Conservation (phyloP, 2,329 filamentous ascomycete genomes). For the Aspergillus arachidicola region DNA sequence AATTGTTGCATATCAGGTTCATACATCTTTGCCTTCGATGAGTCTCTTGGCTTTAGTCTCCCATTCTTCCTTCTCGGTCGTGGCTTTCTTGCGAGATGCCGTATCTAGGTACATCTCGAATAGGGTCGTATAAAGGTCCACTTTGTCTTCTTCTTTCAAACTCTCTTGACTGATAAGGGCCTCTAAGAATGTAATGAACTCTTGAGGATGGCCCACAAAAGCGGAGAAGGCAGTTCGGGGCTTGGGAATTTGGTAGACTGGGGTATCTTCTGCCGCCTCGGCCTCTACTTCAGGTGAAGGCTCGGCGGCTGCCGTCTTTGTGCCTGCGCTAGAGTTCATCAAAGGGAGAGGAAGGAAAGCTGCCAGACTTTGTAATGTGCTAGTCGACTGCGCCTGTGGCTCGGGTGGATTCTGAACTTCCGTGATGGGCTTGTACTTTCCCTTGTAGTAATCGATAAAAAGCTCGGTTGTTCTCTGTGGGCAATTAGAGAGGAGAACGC, state of each 20-base stretch:
- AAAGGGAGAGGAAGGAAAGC: slow-evolving; percentile 83
- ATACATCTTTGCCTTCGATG: slow-evolving; percentile 74
- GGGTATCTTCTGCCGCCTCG: slow-evolving; percentile 40
- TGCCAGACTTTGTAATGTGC: slow-evolving; percentile 81
- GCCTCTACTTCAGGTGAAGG: slow-evolving; percentile 28
- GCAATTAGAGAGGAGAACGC: slow-evolving; percentile 85
- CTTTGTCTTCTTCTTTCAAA: slow-evolving; percentile 72
- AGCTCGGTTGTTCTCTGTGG: slow-evolving; percentile 78
- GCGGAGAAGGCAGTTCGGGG: slow-evolving; percentile 91
- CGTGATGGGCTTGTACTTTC: slow-evolving; percentile 71
- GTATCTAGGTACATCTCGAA: slow-evolving; percentile 99
- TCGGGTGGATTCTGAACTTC: slow-evolving; percentile 60
- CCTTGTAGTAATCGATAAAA: slow-evolving; percentile 95
- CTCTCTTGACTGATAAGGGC: slow-evolving; percentile 75
- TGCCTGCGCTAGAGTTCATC: slow-evolving; percentile 65
- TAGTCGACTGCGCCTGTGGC: slow-evolving; percentile 59
- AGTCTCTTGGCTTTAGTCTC: slow-evolving; percentile 87
- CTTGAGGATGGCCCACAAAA: slow-evolving; percentile 89
- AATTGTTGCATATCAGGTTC: neutral
- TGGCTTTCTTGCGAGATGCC: slow-evolving; percentile 71
- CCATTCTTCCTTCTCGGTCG: slow-evolving; percentile 73
- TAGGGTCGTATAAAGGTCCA: slow-evolving; percentile 88
- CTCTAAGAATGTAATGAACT: slow-evolving; percentile 92
- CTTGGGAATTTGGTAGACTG: slow-evolving; percentile 75
- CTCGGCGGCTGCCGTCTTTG: slow-evolving; percentile 36